Evolutionary conservation across 805 yeast species (phyloP).

Genomic region (Aciculoconidium aculeatum): DNA sequence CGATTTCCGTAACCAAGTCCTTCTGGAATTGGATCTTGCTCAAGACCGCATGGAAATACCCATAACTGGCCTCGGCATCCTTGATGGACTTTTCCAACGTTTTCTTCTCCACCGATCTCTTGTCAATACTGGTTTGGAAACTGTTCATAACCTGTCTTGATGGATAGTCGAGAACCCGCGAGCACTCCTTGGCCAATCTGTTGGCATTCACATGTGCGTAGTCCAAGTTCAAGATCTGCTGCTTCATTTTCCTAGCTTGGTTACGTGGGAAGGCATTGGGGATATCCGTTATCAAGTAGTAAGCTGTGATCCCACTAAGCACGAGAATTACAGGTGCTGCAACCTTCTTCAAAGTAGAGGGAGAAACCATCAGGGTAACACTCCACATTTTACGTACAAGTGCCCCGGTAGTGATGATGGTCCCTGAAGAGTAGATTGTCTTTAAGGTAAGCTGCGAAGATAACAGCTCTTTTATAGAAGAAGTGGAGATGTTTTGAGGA

Average conservation of each 20-base stretch:
- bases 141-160: slow-evolving; percentile 71
- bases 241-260: slow-evolving; percentile 63
- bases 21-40: slow-evolving; percentile 41
- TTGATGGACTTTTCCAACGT: slow-evolving; percentile 46
- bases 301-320: slow-evolving; percentile 46
- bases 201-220: slow-evolving; percentile 74
- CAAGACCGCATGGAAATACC: slow-evolving; percentile 48
- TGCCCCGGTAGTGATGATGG: slow-evolving; percentile 37
- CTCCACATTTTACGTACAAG: slow-evolving; percentile 32
- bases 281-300: slow-evolving; percentile 69
- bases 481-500: slow-evolving; percentile 23
- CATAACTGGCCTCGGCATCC: slow-evolving; percentile 50
- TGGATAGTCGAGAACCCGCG: slow-evolving; percentile 76
- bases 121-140: slow-evolving; percentile 62
- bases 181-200: slow-evolving; percentile 75
- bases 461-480: slow-evolving; percentile 23
- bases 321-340: slow-evolving; percentile 49
- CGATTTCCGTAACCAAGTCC: slow-evolving; percentile 34
- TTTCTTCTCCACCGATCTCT: slow-evolving; percentile 51
- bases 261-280: slow-evolving; percentile 88
- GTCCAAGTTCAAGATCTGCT: slow-evolving; percentile 59
- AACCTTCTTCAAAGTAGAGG: slow-evolving; percentile 38
- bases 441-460: slow-evolving; percentile 37
- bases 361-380: slow-evolving; percentile 31
- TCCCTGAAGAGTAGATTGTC: slow-evolving; percentile 35